Evolutionary conservation across 2,329 filamentous ascomycete species (phyloP), one percentile per base, ranked within the genome.

Genomic region (Penicillium sp.): DNA sequence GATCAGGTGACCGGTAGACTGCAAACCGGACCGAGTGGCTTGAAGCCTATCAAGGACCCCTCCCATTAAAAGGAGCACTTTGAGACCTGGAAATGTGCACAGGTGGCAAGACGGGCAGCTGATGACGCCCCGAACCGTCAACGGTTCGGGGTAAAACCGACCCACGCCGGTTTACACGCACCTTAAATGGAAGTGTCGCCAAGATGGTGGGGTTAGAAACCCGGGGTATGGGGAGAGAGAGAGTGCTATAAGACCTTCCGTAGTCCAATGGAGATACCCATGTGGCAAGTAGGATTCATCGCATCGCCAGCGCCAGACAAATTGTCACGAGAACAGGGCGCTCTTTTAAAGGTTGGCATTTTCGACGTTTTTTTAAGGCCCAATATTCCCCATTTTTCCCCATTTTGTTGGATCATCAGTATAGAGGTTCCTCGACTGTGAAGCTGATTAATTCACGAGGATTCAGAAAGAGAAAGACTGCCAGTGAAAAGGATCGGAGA

Each of bases 1-100:
- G 64, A 56, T 66, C 62, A 66, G 45, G 53, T 66, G 62, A 66
- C 59, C 62, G 62, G 64, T 26, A 44, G 58, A 26, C 38, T n/a
- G 18, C 46, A 50, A 57, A 56, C 58, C 49, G 54, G 46, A 54
- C 59, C 61, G 64, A 46, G 59, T 61, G 58, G 59, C 58, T 60
- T 62, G 46, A 60, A 59, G 49, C 45, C 55, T 59, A 62, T 59
- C 53, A 35, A 46, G 13, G 31, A 37, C 50, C 18, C 37, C 42
- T 44, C 42, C 35, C 31, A 8, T 49, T 4, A 37, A 49, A 35
- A 37, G 10, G 37, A 10, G 26, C 26, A 10, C 26, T 29, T 29
- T 29, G 26, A 35, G 34, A n/a, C 29, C 32, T 45, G 18, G 22
- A 24, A 10, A 10, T 26, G 38, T 34, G 29, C 8, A 3, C 29